phyloP scores from a whole-genome alignment of 2,329 filamentous ascomycete genomes.

The Nemania sp. region DNA sequence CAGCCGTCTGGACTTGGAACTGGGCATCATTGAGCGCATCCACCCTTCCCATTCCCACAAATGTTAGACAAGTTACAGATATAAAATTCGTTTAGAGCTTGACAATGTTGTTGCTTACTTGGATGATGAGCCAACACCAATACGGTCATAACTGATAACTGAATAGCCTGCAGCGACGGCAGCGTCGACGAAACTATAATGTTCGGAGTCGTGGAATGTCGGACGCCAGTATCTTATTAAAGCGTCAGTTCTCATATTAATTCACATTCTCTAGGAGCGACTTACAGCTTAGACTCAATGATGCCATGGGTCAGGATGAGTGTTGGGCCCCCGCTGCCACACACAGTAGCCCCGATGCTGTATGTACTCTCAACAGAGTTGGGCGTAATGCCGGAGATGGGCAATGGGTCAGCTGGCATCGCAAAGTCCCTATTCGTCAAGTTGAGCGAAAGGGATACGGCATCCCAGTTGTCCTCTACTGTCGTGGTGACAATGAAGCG shows the following conservation, averaged over 20 bases:
- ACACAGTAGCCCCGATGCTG: conserved; percentile 47
- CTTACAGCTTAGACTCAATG: conserved; percentile 50
- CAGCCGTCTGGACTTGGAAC: conserved; percentile 51
- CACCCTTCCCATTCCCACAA: conserved; percentile 33
- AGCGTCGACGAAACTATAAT: conserved; percentile 48
- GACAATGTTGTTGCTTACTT: conserved; percentile 39
- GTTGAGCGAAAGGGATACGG: conserved; percentile 46
- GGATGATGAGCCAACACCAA: conserved; percentile 51
- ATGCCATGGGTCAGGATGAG: conserved; percentile 49
- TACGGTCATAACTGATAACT: conserved; percentile 50
- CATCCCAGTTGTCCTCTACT: conserved; percentile 49
- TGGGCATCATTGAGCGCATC: conserved; percentile 47
- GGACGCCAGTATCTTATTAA: conserved; percentile 47
- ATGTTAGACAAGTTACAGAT: not conserved
- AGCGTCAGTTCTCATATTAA: not conserved
- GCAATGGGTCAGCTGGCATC: conserved; percentile 41
- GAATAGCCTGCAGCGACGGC: conserved; percentile 48
- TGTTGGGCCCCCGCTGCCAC: conserved; percentile 45
- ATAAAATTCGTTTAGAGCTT: not conserved
- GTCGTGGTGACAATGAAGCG: conserved; percentile 47
- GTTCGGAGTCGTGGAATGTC: conserved; percentile 38
- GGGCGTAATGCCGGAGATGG: conserved; percentile 42
- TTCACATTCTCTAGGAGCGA: not conserved
- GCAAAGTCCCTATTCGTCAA: conserved; percentile 47
- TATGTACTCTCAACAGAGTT: conserved; percentile 45